phyloP scores from a whole-genome alignment of 2,329 filamentous ascomycete genomes.

The Cordyceps cateniannulata region DNA sequence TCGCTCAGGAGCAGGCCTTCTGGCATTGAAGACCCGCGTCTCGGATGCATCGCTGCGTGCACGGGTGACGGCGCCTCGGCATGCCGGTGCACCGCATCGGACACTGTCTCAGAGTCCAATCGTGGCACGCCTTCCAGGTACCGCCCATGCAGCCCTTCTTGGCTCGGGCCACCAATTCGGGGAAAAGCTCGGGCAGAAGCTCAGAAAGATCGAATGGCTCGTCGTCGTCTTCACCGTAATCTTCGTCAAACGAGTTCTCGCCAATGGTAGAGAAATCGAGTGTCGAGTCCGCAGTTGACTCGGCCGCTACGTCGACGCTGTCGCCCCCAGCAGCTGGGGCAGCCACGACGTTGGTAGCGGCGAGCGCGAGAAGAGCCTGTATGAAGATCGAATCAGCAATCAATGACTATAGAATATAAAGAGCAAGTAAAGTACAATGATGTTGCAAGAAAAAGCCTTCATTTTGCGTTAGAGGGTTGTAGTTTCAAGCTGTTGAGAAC shows the following conservation, averaged over 20 bases:
- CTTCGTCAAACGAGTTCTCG: background rate
- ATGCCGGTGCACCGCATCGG: background rate
- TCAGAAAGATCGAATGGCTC: background rate
- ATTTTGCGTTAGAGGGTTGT: background rate
- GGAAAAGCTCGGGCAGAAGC: background rate
- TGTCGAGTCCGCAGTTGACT: background rate
- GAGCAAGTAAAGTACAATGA: background rate
- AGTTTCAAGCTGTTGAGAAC: background rate
- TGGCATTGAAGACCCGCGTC: background rate
- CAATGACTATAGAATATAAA: background rate
- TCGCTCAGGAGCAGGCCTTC: background rate
- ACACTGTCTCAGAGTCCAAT: conserved; percentile 1
- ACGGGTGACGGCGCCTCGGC: conserved; percentile 33
- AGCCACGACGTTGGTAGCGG: background rate
- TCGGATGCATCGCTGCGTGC: background rate
- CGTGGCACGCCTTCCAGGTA: background rate
- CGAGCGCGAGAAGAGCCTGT: background rate
- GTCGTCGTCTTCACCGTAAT: background rate
- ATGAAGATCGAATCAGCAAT: background rate
- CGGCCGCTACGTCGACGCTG: background rate
- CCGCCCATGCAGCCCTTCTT: conserved; percentile 3
- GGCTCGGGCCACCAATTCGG: background rate
- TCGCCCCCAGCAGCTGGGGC: background rate
- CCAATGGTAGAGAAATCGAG: background rate
- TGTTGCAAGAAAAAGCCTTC: background rate